Conservation (phyloP, 352 stramenopile species). For the Globisporangium orthogonon region DNA sequence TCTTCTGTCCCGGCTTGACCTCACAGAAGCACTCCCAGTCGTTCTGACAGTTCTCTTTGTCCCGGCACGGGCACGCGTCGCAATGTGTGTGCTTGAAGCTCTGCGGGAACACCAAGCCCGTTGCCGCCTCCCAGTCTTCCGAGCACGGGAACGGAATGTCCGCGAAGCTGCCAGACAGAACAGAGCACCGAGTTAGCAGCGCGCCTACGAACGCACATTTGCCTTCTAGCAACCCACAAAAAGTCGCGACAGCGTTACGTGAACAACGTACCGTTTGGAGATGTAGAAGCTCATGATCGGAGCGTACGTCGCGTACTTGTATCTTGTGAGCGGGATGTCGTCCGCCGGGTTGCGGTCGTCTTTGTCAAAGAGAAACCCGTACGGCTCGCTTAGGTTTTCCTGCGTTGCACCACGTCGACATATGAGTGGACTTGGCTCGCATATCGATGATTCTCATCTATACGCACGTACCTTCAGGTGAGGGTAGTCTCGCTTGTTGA, state of each 20-base stretch:
- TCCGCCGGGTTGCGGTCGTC: conserved; percentile 93
- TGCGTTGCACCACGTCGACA: conserved; percentile 10
- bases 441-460: neutral
- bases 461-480: conserved; percentile 91
- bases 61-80: conserved; percentile 59
- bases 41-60: conserved; percentile 65
- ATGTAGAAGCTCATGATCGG: conserved; percentile 98
- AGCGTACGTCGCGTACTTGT: conserved; percentile 92
- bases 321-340: conserved; percentile 88
- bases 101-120: conserved; percentile 87
- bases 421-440: neutral
- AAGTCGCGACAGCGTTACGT: neutral
- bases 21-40: conserved; percentile 80
- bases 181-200: neutral
- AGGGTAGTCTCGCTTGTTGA: conserved; percentile 99
- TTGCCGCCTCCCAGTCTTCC: conserved; percentile 92
- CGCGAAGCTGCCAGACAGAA: conserved; percentile 69
- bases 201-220: neutral
- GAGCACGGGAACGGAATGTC: conserved; percentile 98
- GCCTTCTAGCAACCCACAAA: neutral
- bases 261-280: conserved; percentile 51
- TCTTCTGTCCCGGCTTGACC: conserved; percentile 39
- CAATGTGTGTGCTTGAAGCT: conserved; percentile 88
- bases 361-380: conserved; percentile 98
- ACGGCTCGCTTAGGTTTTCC: conserved; percentile 95